Evolutionary conservation across 1,284 basidiomycete genomes (phyloP), one percentile per base, ranked within the genome.

Genomic region (Coniferiporia sulphurascens): DNA sequence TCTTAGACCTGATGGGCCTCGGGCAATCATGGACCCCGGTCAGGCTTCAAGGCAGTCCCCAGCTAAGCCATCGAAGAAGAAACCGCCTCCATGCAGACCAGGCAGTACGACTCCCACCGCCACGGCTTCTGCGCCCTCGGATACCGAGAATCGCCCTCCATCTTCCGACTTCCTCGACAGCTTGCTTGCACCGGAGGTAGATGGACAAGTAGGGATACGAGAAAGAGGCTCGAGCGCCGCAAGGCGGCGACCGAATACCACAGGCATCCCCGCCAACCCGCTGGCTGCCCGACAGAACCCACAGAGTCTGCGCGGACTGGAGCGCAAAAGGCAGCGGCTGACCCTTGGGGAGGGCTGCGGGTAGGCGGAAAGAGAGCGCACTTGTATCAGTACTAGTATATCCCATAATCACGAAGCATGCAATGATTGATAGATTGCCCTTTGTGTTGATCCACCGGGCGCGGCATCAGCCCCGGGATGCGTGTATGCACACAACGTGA

Each of bases 301-400:
- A 19, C 48, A 44, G 22, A 44, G 49, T 35, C 44, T 57, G n/a
- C 22, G 27, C 19, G 56, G 36, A 21, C 48, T 19, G 17, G 48
- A 57, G 48, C 51, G 22, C 41, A 57, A 57, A 48, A 57, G 49
- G 38, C 56, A 57, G 50, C 48, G 56, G 17, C 27, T 57, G 48
- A 57, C 56, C 1, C 8, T 51, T 32, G 48, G 48, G 4, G 48
- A 41, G 38, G 38, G 38, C 38, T 3, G 15, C 38, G 38, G 15
- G 3, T 12, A 41, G 36, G 36, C 36, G 27, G 27, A 27, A 27
- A 27, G 27, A 27, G 27, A 5, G 27, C 27, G 27, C 5, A 3
- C 2, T 27, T 27, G 27, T 27, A 27, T 27, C 27, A 27, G 5
- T 27, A 27, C 5, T 5, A 27, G 5, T 27, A 27, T 27, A 27